These are phyloP conservation scores for Ilyonectria destructans DNA, from an alignment of 2,329 filamentous ascomycete species.

Conservation along the genomic window DNA sequence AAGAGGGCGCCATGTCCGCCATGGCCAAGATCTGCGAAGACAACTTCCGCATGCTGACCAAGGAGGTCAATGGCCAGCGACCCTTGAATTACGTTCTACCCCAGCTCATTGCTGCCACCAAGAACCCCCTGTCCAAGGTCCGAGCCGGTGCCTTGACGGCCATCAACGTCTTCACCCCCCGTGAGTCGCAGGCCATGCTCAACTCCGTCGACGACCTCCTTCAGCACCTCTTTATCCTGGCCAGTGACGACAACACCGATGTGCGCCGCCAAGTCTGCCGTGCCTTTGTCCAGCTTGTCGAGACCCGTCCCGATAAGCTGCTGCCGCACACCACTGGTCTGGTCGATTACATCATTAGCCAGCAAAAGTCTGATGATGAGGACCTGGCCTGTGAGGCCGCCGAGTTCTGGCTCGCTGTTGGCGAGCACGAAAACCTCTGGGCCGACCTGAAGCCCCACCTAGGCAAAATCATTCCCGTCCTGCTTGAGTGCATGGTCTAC, in stretches of 20 bases:
- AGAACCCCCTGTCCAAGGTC: conserved; percentile 82
- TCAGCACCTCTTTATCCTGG: conserved; percentile 85
- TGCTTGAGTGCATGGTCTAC: conserved; percentile 97
- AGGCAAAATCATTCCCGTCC: conserved; percentile 87
- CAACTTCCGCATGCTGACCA: conserved; percentile 88
- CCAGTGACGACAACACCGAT: conserved; percentile 83
- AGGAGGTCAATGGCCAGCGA: conserved; percentile 89
- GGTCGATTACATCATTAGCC: conserved; percentile 92
- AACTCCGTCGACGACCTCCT: conserved; percentile 87
- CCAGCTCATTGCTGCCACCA: conserved; percentile 90
- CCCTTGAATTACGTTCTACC: conserved; percentile 92
- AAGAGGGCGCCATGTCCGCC: conserved; percentile 95
- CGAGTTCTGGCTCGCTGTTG: conserved; percentile 96
- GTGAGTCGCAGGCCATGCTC: conserved; percentile 86
- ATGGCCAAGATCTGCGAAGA: conserved; percentile 98
- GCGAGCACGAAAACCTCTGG: conserved; percentile 88
- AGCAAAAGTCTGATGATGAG: conserved; percentile 90
- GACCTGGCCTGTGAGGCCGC: conserved; percentile 95
- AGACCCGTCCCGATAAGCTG: conserved; percentile 91
- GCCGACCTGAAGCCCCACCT: conserved; percentile 84
- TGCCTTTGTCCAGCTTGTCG: conserved; percentile 92
- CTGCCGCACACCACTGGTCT: conserved; percentile 89
- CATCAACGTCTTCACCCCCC: conserved; percentile 93
- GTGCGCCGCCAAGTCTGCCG: conserved; percentile 95
- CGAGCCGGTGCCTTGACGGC: conserved; percentile 85